Evolutionary conservation across 805 yeast genomes (phyloP), one percentile per base, ranked within the genome.

Genomic region (Hanseniaspora mollemarum): DNA sequence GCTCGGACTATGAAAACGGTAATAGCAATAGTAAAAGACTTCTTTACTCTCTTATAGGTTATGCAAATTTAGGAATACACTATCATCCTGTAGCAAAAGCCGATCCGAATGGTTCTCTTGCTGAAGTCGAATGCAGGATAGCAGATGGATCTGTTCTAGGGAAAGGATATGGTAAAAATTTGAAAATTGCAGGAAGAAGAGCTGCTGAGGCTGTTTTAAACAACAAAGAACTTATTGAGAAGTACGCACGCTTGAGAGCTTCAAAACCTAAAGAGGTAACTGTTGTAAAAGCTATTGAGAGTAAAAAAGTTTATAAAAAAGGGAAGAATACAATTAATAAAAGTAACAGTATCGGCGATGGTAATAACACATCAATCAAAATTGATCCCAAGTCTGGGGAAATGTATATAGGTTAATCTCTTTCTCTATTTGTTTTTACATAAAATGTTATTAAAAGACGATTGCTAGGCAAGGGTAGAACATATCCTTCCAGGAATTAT

Each of bases 171-270:
- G 97, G 85, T 2, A 71, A 74, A 22, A 81, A 77, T 54, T 68
- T 72, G 3, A 84, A 83, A 62, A 81, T 78, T 26, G 97, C 96
- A 0, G 92, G 95, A 0, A 64, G 77, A 21, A 70, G 81, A 51
- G 96, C 96, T 0, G 98, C 98, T 0, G 81, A 81, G 80, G 69
- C 71, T 46, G 95, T 90, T 0, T 67, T 90, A 42, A 65, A 67
- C 10, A 78, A 85, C 55, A 74, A 73, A 39, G 68, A 67, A 0
- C 52, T 77, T 28, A 69, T 87, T 43, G 88, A 82, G 54, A 80
- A 80, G 58, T 85, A 75, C 61, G 76, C 78, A 13, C 70, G 71
- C 37, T 54, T 72, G 19, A 69, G 95, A 54, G 72, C 80, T n/a
- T 60, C 71, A 13, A 69, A 71, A 15, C 80, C 80, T 26, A 70